Percentiles rank a stretch among this genome's conserved stretches.
Conservation (phyloP, 768 basidiomycete genomes). For the Ramaria rubella region DNA sequence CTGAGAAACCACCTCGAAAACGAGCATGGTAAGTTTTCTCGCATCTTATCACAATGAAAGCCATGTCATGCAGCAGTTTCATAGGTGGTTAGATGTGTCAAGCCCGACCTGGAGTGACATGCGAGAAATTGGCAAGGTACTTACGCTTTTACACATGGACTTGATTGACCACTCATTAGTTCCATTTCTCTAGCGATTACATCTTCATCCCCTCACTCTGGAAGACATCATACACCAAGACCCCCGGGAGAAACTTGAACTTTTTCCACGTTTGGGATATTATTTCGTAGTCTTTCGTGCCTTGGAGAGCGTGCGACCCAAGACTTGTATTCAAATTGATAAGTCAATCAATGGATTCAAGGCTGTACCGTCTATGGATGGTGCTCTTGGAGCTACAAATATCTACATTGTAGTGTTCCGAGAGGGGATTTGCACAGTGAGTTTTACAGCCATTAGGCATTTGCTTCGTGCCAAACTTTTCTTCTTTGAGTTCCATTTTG, state of each 20-base stretch:
- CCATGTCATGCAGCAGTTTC: constrained; percentile 16
- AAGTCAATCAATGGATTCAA: not conserved
- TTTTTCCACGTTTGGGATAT: constrained; percentile 83
- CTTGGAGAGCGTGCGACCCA: constrained; percentile 49
- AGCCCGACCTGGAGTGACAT: constrained; percentile 87
- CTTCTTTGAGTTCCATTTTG: constrained; percentile 72
- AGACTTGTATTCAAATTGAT: not conserved
- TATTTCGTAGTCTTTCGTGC: constrained; percentile 87
- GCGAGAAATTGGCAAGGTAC: constrained; percentile 75
- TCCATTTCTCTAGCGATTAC: constrained; percentile 49
- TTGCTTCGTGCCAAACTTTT: not conserved
- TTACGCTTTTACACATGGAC: constrained; percentile 12
- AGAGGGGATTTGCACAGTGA: constrained; percentile 75
- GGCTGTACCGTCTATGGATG: constrained; percentile 32
- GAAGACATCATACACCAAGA: constrained; percentile 93
- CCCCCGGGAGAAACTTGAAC: constrained; percentile 84
- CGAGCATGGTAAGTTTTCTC: not conserved
- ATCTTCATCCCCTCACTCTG: constrained; percentile 85
- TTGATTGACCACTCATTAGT: constrained; percentile 4
- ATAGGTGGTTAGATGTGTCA: constrained; percentile 84
- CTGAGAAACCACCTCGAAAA: constrained; percentile 1
- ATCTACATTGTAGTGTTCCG: constrained; percentile 87
- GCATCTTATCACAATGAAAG: constrained; percentile 14
- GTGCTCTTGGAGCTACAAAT: constrained; percentile 64
- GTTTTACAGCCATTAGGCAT: constrained; percentile 20